Base-by-base conservation (phyloP, 768 basidiomycete genomes). In the Calocybe cyanea region DNA sequence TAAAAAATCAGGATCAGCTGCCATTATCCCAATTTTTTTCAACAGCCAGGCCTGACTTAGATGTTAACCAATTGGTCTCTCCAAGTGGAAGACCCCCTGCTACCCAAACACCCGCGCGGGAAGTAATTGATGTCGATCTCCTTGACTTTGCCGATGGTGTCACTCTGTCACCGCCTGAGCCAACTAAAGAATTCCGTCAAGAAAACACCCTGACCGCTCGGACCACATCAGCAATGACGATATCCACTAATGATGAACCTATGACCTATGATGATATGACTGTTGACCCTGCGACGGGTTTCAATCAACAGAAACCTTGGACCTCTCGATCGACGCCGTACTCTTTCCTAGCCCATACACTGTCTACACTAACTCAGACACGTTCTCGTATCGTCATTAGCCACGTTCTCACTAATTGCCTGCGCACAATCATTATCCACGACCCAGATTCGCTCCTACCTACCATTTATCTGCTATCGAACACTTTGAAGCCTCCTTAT, bases 401-500 rank as follows among this genome's bases (percentile, higher is more conserved):
- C 49, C 80, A 85, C 56, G 75, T 73, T 14, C 64, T 90, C 45
- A 84, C 83, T 30, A 95, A 94, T 55, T 73, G 85, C 21, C 63
- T 95, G 7, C 82, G 86, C 21, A 73, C 78, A 17, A 73, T 95
- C 42, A 72, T 82, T 49, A 60, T 67, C 31, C 76, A 81, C 53
- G 80, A 92, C 55, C 78, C 87, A 0, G 44, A 71, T 17, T 85
- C 88, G 32, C 75, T 95, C 35, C 67, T 86, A 37, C 76, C 87
- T n/a, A 74, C 87, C 28, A 66, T 92, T 6, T 92, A 92, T 60
- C 77, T 92, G 17, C 69, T 92, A 24, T 90, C 90, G 10, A 93
- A 92, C 61, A 78, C 86, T 17, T 72, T 92, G 28, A 73, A 80
- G 1, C 87, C 90, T 15, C 77, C 86, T 0, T 93, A 91, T 65